Evolutionary conservation across 805 yeast species (phyloP), one percentile per base, ranked within the genome.

Genomic region (Sporopachydermia quercuum): DNA sequence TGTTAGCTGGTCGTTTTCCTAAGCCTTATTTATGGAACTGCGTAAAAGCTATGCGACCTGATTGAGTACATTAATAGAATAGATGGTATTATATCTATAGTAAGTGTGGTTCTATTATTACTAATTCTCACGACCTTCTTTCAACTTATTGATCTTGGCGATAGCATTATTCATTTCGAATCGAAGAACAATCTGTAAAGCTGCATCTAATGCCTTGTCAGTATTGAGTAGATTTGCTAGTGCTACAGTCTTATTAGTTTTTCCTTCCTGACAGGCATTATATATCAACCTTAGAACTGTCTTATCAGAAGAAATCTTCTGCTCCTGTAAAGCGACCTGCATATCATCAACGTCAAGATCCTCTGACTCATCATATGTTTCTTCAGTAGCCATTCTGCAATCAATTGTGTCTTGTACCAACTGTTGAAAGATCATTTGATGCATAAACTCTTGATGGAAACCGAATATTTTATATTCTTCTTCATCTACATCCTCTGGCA

Each of bases 121-220:
- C n/a, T n/a, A n/a, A n/a, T n/a, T n/a, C n/a, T n/a, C n/a, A n/a
- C n/a, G n/a, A n/a, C n/a, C n/a, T n/a, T n/a, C n/a, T n/a, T n/a
- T 60, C 33, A 74, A 49, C 42, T 70, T 65, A 42, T 66, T 68
- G 33, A 79, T 70, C 51, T 67, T 67, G 43, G 68, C 71, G 1
- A 74, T 76, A 43, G 81, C 53, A 1, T 60, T 51, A 13, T 62
- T 58, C 51, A 76, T 55, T 19, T 73, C 78, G 41, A 74, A 68
- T 43, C 95, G 69, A 51, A 82, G 82, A 1, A 95, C 85, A 40
- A 89, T 82, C 57, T 80, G 80, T 11, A 73, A 63, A 1, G 96
- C 95, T 0, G 96, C 96, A 41, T 68, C 69, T 45, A 87, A 61
- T 2, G 94, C 93, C 47, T 79, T 76, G 45, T 81, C 89, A 47